Evolutionary conservation across 176 grass and related monocot genomes (phyloP).

Genomic region (Cenchrus fungigraminus): DNA sequence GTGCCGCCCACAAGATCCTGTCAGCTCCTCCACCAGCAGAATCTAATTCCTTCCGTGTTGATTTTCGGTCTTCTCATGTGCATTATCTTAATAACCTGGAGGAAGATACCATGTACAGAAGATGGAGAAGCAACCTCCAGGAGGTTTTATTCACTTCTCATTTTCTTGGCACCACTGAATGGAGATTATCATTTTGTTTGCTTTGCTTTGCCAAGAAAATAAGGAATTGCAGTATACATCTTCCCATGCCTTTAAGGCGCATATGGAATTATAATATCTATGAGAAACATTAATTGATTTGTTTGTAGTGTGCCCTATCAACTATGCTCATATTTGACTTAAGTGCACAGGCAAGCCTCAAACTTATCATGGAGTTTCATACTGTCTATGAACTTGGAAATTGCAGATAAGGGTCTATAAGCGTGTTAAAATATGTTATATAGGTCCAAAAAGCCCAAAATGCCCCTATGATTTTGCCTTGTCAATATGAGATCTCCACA

Average conservation of each 20-base stretch:
- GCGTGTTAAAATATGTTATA: too few species aligned
- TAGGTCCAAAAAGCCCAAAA: too few species aligned
- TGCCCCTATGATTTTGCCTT: too few species aligned
- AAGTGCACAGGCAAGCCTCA: too few species aligned
- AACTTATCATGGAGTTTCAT: too few species aligned
- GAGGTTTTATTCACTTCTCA: conserved; percentile 65
- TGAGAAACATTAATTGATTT: conserved; percentile 8
- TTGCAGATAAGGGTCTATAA: too few species aligned
- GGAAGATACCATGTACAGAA: conserved; percentile 91
- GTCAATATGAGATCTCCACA: too few species aligned
- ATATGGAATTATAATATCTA: not conserved
- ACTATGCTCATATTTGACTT: not conserved
- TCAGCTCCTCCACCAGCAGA: conserved; percentile 82
- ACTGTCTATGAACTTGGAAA: too few species aligned
- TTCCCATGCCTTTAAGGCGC: conserved; percentile 23
- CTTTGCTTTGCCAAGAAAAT: conserved; percentile 35
- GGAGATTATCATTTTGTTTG: conserved; percentile 36
- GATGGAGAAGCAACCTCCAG: conserved; percentile 92
- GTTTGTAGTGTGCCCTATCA: conserved; percentile 13
- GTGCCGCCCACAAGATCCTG: conserved; percentile 72
- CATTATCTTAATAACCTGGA: conserved; percentile 99
- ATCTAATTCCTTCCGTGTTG: conserved; percentile 83
- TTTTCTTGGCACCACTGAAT: conserved; percentile 30
- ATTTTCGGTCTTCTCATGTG: conserved; percentile 86
- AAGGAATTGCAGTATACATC: conserved; percentile 11